These are phyloP conservation scores for Prosopis cineraria DNA, from an alignment of 306 rosid genomes.

Conservation along the genomic window DNA sequence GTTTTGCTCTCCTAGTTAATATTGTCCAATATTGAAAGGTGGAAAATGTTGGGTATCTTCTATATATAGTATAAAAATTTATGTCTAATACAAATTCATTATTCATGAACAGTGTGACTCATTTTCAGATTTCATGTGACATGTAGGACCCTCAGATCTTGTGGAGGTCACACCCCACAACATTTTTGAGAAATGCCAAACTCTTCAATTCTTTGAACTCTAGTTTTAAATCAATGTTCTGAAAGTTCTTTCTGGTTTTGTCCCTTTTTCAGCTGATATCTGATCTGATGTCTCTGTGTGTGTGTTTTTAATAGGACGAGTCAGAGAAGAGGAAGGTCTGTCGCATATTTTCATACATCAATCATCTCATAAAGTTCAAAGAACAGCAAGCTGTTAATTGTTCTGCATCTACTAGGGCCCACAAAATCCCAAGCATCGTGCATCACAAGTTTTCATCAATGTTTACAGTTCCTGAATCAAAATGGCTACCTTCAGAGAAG, in stretches of 20 bases:
- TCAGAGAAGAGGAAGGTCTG: constrained; percentile 56
- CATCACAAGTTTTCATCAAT: constrained; percentile 51
- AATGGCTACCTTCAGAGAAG: constrained; percentile 57
- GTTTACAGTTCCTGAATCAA: constrained; percentile 51
- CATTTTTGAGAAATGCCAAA: not conserved
- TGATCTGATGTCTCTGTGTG: not conserved
- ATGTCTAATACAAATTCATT: not conserved
- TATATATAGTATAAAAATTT: not conserved
- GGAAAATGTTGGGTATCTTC: constrained; percentile 11
- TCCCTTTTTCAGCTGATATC: not conserved
- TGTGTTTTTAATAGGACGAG: constrained; percentile 58
- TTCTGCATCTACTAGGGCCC: constrained; percentile 54
- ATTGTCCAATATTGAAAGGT: constrained; percentile 2
- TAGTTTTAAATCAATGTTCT: not conserved
- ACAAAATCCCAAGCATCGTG: constrained; percentile 61
- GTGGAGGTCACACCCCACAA: constrained; percentile 15
- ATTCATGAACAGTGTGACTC: not conserved
- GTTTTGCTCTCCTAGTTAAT: not conserved
- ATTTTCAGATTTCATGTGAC: not conserved
- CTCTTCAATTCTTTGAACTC: not conserved
- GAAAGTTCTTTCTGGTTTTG: not conserved
- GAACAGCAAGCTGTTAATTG: constrained; percentile 62
- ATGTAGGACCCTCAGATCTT: not conserved
- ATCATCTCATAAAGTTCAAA: constrained; percentile 80
- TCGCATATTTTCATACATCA: constrained; percentile 71